A percentile compares a stretch with the other conserved stretches of the same genome.
Conservation (phyloP, 805 yeast genomes). For the Nakazawaea populi region DNA sequence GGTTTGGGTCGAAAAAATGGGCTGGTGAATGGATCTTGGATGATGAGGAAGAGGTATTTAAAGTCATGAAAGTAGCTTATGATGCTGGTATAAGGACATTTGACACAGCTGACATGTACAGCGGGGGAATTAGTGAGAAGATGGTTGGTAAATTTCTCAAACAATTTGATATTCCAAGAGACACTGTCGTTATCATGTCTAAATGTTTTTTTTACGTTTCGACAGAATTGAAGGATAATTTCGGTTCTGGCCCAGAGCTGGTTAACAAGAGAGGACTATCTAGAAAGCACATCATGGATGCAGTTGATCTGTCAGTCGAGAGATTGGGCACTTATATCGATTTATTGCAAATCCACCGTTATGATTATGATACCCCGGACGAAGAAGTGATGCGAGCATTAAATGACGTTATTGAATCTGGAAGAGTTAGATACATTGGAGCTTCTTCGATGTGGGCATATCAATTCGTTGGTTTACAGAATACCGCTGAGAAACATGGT, state of each 20-base stretch:
- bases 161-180: conserved; percentile 22
- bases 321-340: conserved; percentile 48
- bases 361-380: conserved; percentile 40
- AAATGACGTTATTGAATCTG: conserved; percentile 41
- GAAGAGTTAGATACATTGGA: conserved; percentile 49
- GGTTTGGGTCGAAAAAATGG: conserved; percentile 30
- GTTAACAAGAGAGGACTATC: conserved; percentile 34
- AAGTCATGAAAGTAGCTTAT: conserved; percentile 37
- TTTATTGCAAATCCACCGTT: conserved; percentile 51
- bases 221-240: conserved; percentile 5
- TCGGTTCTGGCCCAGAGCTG: conserved; percentile 7
- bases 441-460: conserved; percentile 54
- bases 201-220: conserved; percentile 18
- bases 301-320: conserved; percentile 30
- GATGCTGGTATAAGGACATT: conserved; percentile 38
- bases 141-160: conserved; percentile 22
- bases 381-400: conserved; percentile 51
- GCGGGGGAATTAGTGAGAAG: conserved; percentile 21
- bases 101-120: conserved; percentile 34
- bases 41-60: conserved; percentile 38
- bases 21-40: conserved; percentile 34
- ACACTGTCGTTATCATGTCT: conserved; percentile 21
- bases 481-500: conserved; percentile 46
- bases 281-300: conserved; percentile 40
- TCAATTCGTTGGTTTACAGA: conserved; percentile 49